Conservation (phyloP, 805 yeast genomes). For the Saturnispora bothae region DNA sequence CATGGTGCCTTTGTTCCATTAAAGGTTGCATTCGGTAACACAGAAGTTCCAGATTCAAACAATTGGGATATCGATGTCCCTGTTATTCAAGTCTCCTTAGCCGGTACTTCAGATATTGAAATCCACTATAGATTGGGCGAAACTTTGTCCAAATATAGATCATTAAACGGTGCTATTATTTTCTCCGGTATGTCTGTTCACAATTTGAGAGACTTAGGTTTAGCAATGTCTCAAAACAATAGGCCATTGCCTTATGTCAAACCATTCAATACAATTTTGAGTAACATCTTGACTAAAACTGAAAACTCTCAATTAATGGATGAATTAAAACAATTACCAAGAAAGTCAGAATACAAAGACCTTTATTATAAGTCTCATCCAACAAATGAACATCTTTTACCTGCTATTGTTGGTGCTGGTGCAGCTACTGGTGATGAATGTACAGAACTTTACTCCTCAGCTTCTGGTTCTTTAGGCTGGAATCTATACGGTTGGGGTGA, state of each 20-base stretch:
- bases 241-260: conserved; percentile 36
- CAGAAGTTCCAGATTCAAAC: conserved; percentile 24
- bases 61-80: conserved; percentile 38
- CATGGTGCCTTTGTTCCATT: conserved; percentile 82
- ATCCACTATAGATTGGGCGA: conserved; percentile 46
- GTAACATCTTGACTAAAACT: conserved; percentile 27
- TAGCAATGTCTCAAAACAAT: conserved; percentile 13
- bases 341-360: conserved; percentile 18
- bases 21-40: conserved; percentile 52
- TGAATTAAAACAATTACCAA: conserved; percentile 28
- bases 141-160: conserved; percentile 40
- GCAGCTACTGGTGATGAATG: conserved; percentile 37
- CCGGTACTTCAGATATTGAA: conserved; percentile 32
- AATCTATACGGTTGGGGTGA: conserved; percentile 44
- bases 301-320: conserved; percentile 26
- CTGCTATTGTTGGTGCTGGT: conserved; percentile 51
- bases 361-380: conserved; percentile 52
- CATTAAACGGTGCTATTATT: conserved; percentile 41
- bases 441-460: conserved; percentile 37
- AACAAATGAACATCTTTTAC: conserved; percentile 64
- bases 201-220: conserved; percentile 48
- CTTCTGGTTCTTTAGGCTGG: conserved; percentile 49
- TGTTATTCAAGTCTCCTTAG: conserved; percentile 40
- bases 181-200: conserved; percentile 78
- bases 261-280: conserved; percentile 41